A percentile compares a stretch with the other conserved stretches of the same genome.
Evolutionary conservation across 176 grass and related monocot species (phyloP).

Genomic region (Triticum turgidum): DNA sequence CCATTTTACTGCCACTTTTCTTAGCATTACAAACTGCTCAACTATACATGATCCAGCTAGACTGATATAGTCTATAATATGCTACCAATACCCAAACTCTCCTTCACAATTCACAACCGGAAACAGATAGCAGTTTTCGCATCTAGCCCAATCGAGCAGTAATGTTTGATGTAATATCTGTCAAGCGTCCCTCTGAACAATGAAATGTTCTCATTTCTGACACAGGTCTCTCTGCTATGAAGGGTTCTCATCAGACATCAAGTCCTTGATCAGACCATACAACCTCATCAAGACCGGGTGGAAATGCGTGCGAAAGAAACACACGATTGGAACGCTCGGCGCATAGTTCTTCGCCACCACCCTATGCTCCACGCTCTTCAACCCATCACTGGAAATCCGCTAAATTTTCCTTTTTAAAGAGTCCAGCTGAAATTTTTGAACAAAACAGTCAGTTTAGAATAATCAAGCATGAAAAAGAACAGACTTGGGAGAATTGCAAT

Average conservation of each 20-base stretch:
- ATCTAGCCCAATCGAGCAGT: constrained; percentile 31
- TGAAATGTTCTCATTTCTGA: constrained; percentile 26
- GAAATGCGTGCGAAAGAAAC: too few relatives aligned
- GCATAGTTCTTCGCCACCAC: too few relatives aligned
- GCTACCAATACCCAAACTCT: not conserved
- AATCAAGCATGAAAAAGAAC: too few relatives aligned
- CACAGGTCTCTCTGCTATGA: too few relatives aligned
- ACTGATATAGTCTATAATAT: not conserved
- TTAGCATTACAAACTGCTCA: not conserved
- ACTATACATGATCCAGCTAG: not conserved
- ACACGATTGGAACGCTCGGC: too few relatives aligned
- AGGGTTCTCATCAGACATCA: too few relatives aligned
- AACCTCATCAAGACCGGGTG: too few relatives aligned
- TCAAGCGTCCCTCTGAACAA: constrained; percentile 40
- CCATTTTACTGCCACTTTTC: not conserved
- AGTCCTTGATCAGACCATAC: too few relatives aligned
- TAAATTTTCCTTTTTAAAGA: too few relatives aligned
- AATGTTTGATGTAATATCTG: constrained; percentile 31
- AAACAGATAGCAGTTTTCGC: constrained; percentile 39
- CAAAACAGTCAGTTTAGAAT: not conserved
- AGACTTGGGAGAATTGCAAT: not conserved
- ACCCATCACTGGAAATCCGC: too few relatives aligned
- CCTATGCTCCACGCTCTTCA: too few relatives aligned
- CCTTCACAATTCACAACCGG: constrained; percentile 25
- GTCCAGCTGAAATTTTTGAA: constrained; percentile 8